Percentiles rank a stretch among this genome's conserved stretches.
Evolutionary conservation across 2,329 filamentous ascomycete species (phyloP).

Genomic region (Sordariomycetes sp.): DNA sequence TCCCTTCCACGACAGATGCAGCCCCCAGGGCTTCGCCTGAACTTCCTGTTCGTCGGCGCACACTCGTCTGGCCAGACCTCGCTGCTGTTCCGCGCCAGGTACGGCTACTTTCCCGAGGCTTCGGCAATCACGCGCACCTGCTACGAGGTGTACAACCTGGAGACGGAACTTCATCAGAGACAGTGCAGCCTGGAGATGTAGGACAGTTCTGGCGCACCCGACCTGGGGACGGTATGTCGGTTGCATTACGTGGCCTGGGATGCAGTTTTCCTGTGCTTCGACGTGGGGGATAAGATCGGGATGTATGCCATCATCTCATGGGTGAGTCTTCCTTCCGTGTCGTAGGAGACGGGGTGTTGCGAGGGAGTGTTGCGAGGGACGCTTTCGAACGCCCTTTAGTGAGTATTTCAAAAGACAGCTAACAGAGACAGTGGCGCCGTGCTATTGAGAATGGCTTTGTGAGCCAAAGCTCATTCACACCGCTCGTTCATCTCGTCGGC

Average conservation of each 20-base stretch:
- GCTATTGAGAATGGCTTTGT: slow-evolving; percentile 17
- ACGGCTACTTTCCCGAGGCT: slow-evolving; percentile 27
- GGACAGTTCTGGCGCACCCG: slow-evolving; percentile 29
- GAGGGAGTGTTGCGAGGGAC: background rate
- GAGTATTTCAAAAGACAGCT: too few relatives aligned
- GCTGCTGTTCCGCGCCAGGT: slow-evolving; percentile 25
- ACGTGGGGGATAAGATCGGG: slow-evolving; percentile 22
- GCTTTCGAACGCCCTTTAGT: too few relatives aligned
- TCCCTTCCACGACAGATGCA: too few relatives aligned
- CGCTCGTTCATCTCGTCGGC: slow-evolving; percentile 21
- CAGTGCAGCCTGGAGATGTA: slow-evolving; percentile 23
- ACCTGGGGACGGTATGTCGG: slow-evolving; percentile 22
- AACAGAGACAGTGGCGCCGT: slow-evolving; percentile 23
- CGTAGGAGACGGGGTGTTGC: too few relatives aligned
- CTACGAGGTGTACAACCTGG: slow-evolving; percentile 24
- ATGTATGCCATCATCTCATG: slow-evolving; percentile 23
- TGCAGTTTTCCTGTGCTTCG: slow-evolving; percentile 27
- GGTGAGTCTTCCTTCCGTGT: slow-evolving; percentile 13
- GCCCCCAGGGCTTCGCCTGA: too few relatives aligned
- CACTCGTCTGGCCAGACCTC: slow-evolving; percentile 23
- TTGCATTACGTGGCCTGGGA: slow-evolving; percentile 26
- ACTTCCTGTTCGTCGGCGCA: slow-evolving; percentile 26
- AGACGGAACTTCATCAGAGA: slow-evolving; percentile 13
- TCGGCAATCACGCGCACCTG: slow-evolving; percentile 19
- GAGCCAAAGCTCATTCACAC: slow-evolving; percentile 8